Conservation (phyloP, 2,329 filamentous ascomycete species). For the Hortaea werneckii region DNA sequence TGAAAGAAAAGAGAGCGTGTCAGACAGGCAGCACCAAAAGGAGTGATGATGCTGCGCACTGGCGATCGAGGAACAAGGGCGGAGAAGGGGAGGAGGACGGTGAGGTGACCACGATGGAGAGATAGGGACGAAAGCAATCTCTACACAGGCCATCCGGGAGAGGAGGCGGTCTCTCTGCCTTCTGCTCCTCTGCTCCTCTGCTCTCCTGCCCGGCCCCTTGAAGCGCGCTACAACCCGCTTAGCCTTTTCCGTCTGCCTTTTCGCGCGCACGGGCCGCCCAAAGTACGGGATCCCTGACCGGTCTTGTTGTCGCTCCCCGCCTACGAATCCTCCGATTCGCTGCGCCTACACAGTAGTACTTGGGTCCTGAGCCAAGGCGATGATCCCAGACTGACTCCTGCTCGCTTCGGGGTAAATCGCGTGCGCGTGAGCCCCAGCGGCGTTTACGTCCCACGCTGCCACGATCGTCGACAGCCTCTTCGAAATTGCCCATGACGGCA, state of each 20-base stretch:
- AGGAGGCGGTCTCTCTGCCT: background rate
- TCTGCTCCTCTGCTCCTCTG: background rate
- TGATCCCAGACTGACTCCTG: background rate
- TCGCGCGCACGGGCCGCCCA: background rate
- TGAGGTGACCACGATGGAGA: conserved; percentile 1
- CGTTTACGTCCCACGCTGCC: background rate
- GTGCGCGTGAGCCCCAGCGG: too few relatives aligned
- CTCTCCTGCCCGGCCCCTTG: background rate
- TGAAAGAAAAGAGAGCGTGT: conserved; percentile 13
- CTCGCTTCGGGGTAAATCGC: background rate
- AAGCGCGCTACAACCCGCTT: background rate
- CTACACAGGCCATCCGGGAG: background rate
- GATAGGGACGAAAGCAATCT: conserved; percentile 1
- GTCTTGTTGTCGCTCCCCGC: background rate
- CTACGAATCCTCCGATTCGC: conserved; percentile 1
- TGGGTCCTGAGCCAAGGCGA: background rate
- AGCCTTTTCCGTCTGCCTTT: background rate
- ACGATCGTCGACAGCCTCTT: background rate
- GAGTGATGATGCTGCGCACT: conserved; percentile 21
- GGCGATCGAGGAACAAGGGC: conserved; percentile 1
- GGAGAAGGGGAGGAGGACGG: background rate
- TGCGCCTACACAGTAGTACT: background rate
- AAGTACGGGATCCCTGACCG: background rate
- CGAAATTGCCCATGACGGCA: background rate
- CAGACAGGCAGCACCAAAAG: conserved; percentile 20